Percentiles rank a stretch among this genome's conserved stretches.
phyloP scores from a whole-genome alignment of 768 basidiomycete species.

The Gloeostereum incarnatum region DNA sequence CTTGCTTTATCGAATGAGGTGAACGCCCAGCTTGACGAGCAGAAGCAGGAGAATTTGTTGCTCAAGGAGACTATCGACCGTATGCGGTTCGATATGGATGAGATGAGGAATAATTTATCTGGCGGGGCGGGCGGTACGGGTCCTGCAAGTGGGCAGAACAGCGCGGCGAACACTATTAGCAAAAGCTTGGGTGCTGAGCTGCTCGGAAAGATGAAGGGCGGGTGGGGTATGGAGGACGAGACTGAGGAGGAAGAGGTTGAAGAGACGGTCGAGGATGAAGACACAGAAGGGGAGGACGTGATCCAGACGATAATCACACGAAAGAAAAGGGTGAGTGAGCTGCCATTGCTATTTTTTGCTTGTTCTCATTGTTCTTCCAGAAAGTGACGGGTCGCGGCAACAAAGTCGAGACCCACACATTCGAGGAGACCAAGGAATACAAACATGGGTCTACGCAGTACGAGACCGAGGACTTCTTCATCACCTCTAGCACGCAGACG shows the following conservation, averaged over 20 bases:
- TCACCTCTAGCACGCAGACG: slow-evolving; percentile 47
- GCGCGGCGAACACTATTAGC: slow-evolving; percentile 48
- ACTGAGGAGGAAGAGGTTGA: slow-evolving; percentile 20
- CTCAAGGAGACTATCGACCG: slow-evolving; percentile 96
- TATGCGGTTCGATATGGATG: slow-evolving; percentile 90
- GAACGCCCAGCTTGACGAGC: slow-evolving; percentile 72
- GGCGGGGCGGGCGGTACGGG: slow-evolving; percentile 15
- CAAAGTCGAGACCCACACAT: slow-evolving; percentile 35
- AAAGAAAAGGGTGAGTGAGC: slow-evolving; percentile 52
- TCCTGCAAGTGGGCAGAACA: slow-evolving; percentile 33
- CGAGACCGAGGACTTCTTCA: slow-evolving; percentile 43
- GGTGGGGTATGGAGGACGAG: slow-evolving; percentile 28
- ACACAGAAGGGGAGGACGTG: slow-evolving; percentile 63
- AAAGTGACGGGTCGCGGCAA: slow-evolving; percentile 59
- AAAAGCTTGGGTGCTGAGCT: slow-evolving; percentile 73
- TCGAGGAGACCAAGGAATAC: slow-evolving; percentile 67
- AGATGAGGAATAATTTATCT: slow-evolving; percentile 53
- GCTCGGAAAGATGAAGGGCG: slow-evolving; percentile 45
- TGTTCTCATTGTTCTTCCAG: slow-evolving; percentile 22
- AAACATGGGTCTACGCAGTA: slow-evolving; percentile 68
- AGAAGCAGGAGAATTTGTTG: slow-evolving; percentile 90
- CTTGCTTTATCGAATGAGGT: slow-evolving; percentile 61
- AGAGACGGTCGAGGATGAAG: slow-evolving; percentile 29
- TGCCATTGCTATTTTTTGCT: slow-evolving; percentile 6
- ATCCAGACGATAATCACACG: slow-evolving; percentile 87